Evolutionary conservation across 371 early-diverging fungal genomes (phyloP), one percentile per base, ranked within the genome.

Genomic region (Mucor ambiguus): DNA sequence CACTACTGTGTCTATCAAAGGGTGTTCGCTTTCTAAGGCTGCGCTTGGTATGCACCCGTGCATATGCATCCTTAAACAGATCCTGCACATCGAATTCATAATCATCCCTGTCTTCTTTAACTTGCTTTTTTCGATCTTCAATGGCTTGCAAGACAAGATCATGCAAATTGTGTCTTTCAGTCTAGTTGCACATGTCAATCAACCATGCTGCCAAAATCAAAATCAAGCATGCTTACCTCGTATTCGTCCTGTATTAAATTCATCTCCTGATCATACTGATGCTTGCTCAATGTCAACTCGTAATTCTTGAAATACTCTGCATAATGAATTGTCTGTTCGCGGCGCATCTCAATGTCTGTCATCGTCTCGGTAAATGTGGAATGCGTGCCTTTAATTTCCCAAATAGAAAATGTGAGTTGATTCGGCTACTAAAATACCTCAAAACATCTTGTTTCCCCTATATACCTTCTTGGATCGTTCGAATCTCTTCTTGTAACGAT

Each of bases 391-490:
- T 37, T 46, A 52, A 54, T 20, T 30, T 55, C 10, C 48, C 20
- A 26, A 6, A 24, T 26, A 9, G 10, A 14, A 5, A 28, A 6
- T 12, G 9, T 14, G 9, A 10, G 43, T 55, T 44, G 35, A 30
- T 35, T 38, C 20, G 44, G 30, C 37, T 57, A 20, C 55, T 41
- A 5, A 20, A 22, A 44, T 37, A 46, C 14, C 20, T 10, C 20
- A 28, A 60, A 26, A 52, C 7, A 49, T 29, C 30, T 7, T 6
- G 11, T 14, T 46, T 38, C 26, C 24, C 32, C 29, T 32, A 10
- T n/a, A 63, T 68, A 72, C 75, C 75, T 64, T 69, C 37, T 69
- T 75, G 75, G 43, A 75, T 75, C 9, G 58, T 46, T 30, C 56
- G 66, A 26, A 75, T 60, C 55, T 75, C 75, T 29, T 75, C 69